Percentiles rank a stretch among this genome's conserved stretches.
phyloP scores from a whole-genome alignment of 2,329 filamentous ascomycete genomes.

The Leptoxyphium fumago region DNA sequence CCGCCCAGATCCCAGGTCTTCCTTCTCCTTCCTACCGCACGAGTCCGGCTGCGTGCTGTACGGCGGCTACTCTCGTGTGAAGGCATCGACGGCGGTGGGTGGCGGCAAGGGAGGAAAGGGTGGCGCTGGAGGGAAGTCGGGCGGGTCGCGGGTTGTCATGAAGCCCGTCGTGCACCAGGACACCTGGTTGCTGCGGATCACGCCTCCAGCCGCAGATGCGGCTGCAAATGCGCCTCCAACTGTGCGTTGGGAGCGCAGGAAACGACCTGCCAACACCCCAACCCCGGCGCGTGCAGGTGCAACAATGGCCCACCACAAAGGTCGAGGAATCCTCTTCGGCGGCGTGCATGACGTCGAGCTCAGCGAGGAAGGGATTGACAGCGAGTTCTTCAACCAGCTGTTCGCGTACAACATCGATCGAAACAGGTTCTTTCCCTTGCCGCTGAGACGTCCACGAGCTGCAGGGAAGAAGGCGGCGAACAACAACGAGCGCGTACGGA shows the following conservation, averaged over 20 bases:
- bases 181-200: constrained; percentile 80
- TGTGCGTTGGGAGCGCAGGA: constrained; percentile 83
- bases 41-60: constrained; percentile 81
- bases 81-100: constrained; percentile 41
- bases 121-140: constrained; percentile 44
- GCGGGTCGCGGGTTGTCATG: constrained; percentile 50
- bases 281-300: constrained; percentile 72
- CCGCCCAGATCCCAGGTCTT: constrained; percentile 81
- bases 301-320: constrained; percentile 90
- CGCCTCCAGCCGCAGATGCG: constrained; percentile 53
- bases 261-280: constrained; percentile 80
- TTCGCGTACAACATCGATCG: constrained; percentile 92
- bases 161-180: constrained; percentile 88
- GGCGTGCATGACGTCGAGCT: constrained; percentile 54
- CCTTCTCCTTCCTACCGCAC: constrained; percentile 82
- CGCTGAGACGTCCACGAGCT: constrained; percentile 55
- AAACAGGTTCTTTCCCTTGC: constrained; percentile 82
- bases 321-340: constrained; percentile 82
- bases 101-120: constrained; percentile 36
- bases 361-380: constrained; percentile 69
- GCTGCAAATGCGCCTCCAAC: constrained; percentile 50
- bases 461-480: constrained; percentile 37
- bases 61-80: constrained; percentile 86
- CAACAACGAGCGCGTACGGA: constrained; percentile 39
- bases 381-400: constrained; percentile 87